Evolutionary conservation across 2,329 filamentous ascomycete species (phyloP).

Genomic region (Helotiales sp.): DNA sequence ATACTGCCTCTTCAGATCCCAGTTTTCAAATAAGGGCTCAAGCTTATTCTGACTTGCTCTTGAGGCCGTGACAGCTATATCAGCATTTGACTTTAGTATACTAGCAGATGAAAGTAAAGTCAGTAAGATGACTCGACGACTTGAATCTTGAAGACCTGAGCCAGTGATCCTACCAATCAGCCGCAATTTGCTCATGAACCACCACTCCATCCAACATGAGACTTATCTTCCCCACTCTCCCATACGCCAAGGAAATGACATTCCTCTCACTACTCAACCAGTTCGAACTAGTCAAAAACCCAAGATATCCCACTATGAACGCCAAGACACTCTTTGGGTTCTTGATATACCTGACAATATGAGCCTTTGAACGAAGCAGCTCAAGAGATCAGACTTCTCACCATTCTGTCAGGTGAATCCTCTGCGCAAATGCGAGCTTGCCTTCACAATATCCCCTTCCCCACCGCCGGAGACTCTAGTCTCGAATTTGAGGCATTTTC

Average conservation of each 20-base stretch:
- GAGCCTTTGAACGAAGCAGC: too few relatives aligned
- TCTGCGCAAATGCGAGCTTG: too few relatives aligned
- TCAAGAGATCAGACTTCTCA: too few relatives aligned
- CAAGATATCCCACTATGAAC: background rate
- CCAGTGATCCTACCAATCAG: background rate
- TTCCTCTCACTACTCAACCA: background rate
- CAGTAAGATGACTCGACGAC: background rate
- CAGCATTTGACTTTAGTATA: background rate
- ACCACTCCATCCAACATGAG: conserved; percentile 9
- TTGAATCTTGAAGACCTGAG: too few relatives aligned
- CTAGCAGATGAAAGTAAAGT: background rate
- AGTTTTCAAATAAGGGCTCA: background rate
- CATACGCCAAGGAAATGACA: background rate
- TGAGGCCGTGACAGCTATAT: background rate
- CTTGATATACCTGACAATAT: background rate
- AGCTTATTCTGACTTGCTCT: background rate
- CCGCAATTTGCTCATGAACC: background rate
- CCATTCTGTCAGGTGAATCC: too few relatives aligned
- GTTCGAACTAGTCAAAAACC: background rate
- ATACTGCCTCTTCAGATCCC: background rate
- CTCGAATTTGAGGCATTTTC: too few relatives aligned
- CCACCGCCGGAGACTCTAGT: too few relatives aligned
- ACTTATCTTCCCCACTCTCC: background rate
- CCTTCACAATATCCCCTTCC: too few relatives aligned
- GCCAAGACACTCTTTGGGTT: background rate